Base-by-base conservation (phyloP, 2,329 filamentous ascomycete species). In the Penicillium sp. region DNA sequence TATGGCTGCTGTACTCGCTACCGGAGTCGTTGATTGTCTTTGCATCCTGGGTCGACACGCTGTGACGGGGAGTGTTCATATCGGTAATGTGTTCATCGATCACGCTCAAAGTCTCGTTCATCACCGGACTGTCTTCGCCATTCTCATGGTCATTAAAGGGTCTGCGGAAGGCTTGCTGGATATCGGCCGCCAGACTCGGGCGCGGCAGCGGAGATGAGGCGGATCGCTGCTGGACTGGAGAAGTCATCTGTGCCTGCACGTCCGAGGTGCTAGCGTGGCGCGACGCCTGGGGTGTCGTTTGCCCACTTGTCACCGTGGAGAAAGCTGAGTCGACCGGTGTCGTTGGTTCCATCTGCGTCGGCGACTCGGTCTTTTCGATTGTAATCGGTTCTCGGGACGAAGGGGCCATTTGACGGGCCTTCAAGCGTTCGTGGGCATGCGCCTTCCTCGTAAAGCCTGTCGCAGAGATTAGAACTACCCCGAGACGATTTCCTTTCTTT, bases 1-100 rank as follows among this genome's bases (percentile, higher is more conserved):
- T 66, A 47, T 88, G 83, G 52, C 82, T 88, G 71, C 90, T 95
- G 70, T 95, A 95, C 67, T 95, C 89, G 72, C 89, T 95, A 43
- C 86, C 87, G 1, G 90, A 95, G 68, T 95, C 89, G 55, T 83
- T 89, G 38, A 78, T 78, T 63, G 57, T 81, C 74, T 55, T 84
- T 68, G 57, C 61, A 27, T 75, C 73, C 42, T 81, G 79, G 18
- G 68, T 64, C 39, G 73, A 60, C 49, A 78, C 55, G 62, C 76
- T 78, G 53, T 81, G 79, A 23, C 80, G 77, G 46, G 81, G 81
- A 5, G 78, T 82, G 66, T 78, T 80, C 73, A 97, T 81, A 67
- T 95, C 88, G 37, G 89, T 95, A 60, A 97, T 95, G 66, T 96
- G 92, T 71, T 97, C 92, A 68, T 97, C 87, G 62, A 97, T 97